Percentiles rank a stretch among this genome's conserved stretches.
Evolutionary conservation across 106 monocot genomes (phyloP).

Genomic region (Platanthera guangdongensis): DNA sequence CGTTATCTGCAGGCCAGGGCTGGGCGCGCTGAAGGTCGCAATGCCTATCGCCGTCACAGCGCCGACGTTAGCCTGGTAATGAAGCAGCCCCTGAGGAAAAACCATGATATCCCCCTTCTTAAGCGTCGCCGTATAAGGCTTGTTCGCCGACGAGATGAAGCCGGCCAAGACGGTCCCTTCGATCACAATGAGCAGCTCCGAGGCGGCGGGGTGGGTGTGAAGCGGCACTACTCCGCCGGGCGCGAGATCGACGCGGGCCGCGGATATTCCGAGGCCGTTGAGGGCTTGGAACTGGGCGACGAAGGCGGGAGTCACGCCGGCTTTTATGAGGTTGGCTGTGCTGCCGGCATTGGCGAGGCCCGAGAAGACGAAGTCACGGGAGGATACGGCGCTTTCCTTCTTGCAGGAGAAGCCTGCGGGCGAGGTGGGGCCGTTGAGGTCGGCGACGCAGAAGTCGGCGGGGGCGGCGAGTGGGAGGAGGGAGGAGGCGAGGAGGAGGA

Average conservation of each 20-base stretch:
- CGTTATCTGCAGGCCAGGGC: conserved; percentile 66
- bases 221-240: conserved; percentile 55
- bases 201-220: conserved; percentile 77
- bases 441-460: conserved; percentile 74
- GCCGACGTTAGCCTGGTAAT: conserved; percentile 58
- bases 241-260: conserved; percentile 58
- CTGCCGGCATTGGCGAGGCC: conserved; percentile 45
- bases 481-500: conserved; percentile 38
- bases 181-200: conserved; percentile 53
- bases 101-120: conserved; percentile 57
- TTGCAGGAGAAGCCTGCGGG: conserved; percentile 70
- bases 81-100: conserved; percentile 72
- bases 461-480: conserved; percentile 18
- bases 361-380: conserved; percentile 58
- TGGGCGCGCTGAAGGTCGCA: conserved; percentile 46
- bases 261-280: conserved; percentile 83
- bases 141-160: conserved; percentile 55
- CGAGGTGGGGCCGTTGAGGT: conserved; percentile 27
- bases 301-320: conserved; percentile 58
- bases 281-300: conserved; percentile 50
- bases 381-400: conserved; percentile 15
- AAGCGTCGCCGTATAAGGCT: conserved; percentile 31
- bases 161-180: conserved; percentile 51
- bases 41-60: conserved; percentile 19
- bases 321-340: conserved; percentile 62